Conservation (phyloP, 2,329 filamentous ascomycete species). For the Immersiporthe knoxdaviesiana region DNA sequence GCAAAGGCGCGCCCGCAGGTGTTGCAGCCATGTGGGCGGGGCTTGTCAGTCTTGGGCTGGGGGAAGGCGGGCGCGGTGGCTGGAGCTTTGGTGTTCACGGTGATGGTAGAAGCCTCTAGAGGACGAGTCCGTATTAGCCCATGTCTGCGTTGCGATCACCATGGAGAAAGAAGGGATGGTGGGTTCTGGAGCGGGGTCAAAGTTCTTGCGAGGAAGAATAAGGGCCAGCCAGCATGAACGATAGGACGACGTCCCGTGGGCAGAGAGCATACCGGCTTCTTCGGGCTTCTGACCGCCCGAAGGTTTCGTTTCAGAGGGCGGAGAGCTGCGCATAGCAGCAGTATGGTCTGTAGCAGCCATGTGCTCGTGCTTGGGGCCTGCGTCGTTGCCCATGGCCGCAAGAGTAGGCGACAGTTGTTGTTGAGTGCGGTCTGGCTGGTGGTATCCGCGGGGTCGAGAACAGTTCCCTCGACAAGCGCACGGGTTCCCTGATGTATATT, state of each 20-base stretch:
- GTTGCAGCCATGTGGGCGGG: slow-evolving; percentile 87
- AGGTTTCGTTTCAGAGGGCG: slow-evolving; percentile 23
- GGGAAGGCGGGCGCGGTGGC: slow-evolving; percentile 56
- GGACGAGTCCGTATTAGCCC: neutral
- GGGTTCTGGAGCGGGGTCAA: neutral
- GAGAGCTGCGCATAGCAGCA: slow-evolving; percentile 22
- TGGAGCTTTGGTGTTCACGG: slow-evolving; percentile 51
- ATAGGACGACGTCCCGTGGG: slow-evolving; percentile 7
- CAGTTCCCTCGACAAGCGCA: neutral
- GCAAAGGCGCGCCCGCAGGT: slow-evolving; percentile 94
- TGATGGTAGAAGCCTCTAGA: slow-evolving; percentile 51
- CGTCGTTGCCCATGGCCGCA: slow-evolving; percentile 28
- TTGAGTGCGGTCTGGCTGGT: neutral
- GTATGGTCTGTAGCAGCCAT: slow-evolving; percentile 17
- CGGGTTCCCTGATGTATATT: neutral
- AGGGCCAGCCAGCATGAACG: neutral
- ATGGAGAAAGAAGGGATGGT: neutral
- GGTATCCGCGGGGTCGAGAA: neutral
- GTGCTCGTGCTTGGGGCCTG: slow-evolving; percentile 28
- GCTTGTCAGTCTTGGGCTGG: slow-evolving; percentile 95
- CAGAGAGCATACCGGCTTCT: slow-evolving; percentile 30
- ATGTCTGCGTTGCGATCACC: neutral
- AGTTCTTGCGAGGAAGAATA: neutral
- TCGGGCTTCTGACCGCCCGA: slow-evolving; percentile 24
- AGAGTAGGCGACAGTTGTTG: neutral